Evolutionary conservation across 805 yeast species (phyloP), one percentile per base, ranked within the genome.

Genomic region (Cyberlindnera mrakii): DNA sequence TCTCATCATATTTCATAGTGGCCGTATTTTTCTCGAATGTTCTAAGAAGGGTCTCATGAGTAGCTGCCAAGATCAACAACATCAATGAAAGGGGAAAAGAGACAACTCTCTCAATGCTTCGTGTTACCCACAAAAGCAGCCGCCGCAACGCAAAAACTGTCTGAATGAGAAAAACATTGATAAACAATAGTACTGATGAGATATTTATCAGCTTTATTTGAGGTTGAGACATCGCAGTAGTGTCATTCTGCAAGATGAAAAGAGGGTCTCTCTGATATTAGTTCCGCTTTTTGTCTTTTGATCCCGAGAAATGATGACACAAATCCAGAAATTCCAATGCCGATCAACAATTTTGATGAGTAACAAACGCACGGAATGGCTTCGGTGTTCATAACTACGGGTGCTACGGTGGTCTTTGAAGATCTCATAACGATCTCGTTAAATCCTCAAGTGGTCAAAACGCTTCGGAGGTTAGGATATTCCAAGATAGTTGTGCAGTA

Each of bases 321-420:
- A 34, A 34, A 34, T 18, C 13, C 36, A 34, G 27, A 23, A 23
- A 23, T 23, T 10, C 27, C 27, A 23, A 4, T 23, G 11, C 9
- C 27, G 27, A 23, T 23, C 9, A 23, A 23, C 27, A 19, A 7
- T 34, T 1, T 17, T 11, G n/a, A 18, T 13, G 25, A 10, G 23
- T 38, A 20, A n/a, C 31, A 16, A 11, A 17, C 27, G 29, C 10
- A 5, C 20, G 30, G 3, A 38, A 47, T 44, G 47, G 30, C 48
- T 9, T 44, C 58, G 0, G 39, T 65, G 2, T 65, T 90, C 30
- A 82, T 90, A 5, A 82, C 95, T 0, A 84, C 95, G 4, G 98
- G 98, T 1, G 97, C 96, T 2, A 90, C 97, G 0, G 90, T 85
- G 17, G 83, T 95, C 0, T 91, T 91, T 58, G 70, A 72, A 10